A percentile compares a stretch with the other conserved stretches of the same genome.
These are phyloP conservation scores for Phytophthora fragariaefolia DNA, from an alignment of 352 stramenopile species.

Conservation along the genomic window DNA sequence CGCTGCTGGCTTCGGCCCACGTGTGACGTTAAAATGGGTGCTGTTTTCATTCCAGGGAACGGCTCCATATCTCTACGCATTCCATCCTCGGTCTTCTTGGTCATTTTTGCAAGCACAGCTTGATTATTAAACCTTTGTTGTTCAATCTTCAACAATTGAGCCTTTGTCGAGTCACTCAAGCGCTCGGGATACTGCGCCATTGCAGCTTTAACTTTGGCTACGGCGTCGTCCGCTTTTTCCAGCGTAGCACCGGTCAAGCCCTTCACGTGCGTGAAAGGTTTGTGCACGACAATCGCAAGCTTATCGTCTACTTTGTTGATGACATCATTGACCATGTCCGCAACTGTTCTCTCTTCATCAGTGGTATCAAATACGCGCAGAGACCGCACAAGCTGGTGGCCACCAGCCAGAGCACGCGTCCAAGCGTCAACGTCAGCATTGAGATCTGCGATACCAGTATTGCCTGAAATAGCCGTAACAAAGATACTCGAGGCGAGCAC, in stretches of 20 bases:
- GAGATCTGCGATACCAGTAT: background rate
- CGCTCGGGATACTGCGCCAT: background rate
- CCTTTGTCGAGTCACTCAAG: background rate
- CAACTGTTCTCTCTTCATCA: conserved; percentile 1
- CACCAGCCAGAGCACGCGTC: background rate
- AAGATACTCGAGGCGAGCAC: background rate
- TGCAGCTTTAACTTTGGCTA: background rate
- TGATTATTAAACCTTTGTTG: conserved; percentile 1
- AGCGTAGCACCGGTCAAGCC: background rate
- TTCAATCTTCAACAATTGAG: conserved; percentile 4
- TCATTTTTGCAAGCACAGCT: background rate
- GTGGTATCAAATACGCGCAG: background rate
- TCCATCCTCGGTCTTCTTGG: background rate
- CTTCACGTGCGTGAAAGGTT: background rate
- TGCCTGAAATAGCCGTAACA: background rate
- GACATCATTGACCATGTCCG: background rate
- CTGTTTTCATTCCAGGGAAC: background rate
- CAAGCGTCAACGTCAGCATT: background rate
- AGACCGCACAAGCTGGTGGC: background rate
- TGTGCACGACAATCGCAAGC: background rate
- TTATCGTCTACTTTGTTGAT: background rate
- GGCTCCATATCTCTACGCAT: conserved; percentile 12
- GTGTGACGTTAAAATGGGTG: background rate
- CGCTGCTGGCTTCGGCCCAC: background rate
- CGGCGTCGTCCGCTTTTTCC: background rate